Conservation (phyloP, 1,284 basidiomycete genomes). For the Malassezia pachydermatis region DNA sequence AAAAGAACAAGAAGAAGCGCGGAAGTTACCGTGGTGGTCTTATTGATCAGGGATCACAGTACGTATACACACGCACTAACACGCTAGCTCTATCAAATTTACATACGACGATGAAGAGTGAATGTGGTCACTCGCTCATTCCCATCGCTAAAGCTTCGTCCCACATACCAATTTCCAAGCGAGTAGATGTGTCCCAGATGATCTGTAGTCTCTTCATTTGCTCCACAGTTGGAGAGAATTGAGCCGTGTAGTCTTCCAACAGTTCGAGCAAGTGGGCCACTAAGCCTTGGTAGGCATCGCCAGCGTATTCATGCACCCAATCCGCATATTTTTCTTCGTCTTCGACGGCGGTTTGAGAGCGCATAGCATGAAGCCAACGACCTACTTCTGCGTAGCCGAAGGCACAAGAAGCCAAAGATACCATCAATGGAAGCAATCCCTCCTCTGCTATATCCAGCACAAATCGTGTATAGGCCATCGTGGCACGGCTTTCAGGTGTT, state of each 20-base stretch:
- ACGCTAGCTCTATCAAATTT: slow-evolving; percentile 45
- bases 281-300: slow-evolving; percentile 61
- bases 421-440: slow-evolving; percentile 58
- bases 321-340: slow-evolving; percentile 25
- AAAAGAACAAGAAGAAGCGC: slow-evolving; percentile 98
- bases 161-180: slow-evolving; percentile 80
- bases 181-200: slow-evolving; percentile 63
- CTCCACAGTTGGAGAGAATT: slow-evolving; percentile 58
- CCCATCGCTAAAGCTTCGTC: slow-evolving; percentile 56
- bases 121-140: not conserved
- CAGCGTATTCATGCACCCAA: slow-evolving; percentile 77
- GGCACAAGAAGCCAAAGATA: slow-evolving; percentile 75
- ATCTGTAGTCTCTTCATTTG: slow-evolving; percentile 60
- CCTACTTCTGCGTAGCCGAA: slow-evolving; percentile 93
- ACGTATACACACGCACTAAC: slow-evolving; percentile 2
- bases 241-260: slow-evolving; percentile 41
- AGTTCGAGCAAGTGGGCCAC: slow-evolving; percentile 59
- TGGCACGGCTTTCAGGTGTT: slow-evolving; percentile 33
- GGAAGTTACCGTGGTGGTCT: slow-evolving; percentile 53
- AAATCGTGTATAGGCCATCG: slow-evolving; percentile 41
- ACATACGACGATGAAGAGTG: slow-evolving; percentile 40
- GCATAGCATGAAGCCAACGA: slow-evolving; percentile 51
- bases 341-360: not conserved
- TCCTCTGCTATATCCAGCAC: slow-evolving; percentile 27
- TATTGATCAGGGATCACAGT: slow-evolving; percentile 43